Evolutionary conservation across 805 yeast genomes (phyloP).

Genomic region (Starmerella sirachaensis): DNA sequence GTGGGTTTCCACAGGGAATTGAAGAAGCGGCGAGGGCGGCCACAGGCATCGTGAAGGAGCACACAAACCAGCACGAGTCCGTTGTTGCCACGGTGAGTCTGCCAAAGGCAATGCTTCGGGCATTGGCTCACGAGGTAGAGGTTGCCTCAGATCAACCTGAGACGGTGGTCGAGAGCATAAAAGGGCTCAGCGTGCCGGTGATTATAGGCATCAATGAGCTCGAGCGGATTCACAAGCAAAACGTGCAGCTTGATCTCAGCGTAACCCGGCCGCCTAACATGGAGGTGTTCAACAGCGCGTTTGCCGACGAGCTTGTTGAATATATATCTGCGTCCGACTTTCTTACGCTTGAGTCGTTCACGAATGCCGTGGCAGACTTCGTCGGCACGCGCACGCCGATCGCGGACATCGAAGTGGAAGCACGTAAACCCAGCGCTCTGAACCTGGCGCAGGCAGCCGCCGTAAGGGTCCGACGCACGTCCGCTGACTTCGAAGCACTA

Average conservation of each 20-base stretch:
- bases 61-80: constrained; percentile 37
- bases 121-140: constrained; percentile 37
- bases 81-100: constrained; percentile 35
- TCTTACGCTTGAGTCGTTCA: constrained; percentile 89
- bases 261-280: constrained; percentile 33
- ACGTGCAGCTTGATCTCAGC: constrained; percentile 46
- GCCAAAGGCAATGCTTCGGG: constrained; percentile 48
- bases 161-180: constrained; percentile 10
- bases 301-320: constrained; percentile 29
- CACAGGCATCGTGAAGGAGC: constrained; percentile 33
- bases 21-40: constrained; percentile 38
- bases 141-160: constrained; percentile 23
- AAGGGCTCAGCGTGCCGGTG: constrained; percentile 47
- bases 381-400: constrained; percentile 35
- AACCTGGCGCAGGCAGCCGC: constrained; percentile 85
- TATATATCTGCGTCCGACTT: constrained; percentile 73
- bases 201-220: constrained; percentile 90
- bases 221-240: constrained; percentile 74
- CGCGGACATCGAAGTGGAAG: constrained; percentile 41
- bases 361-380: constrained; percentile 53
- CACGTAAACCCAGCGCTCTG: constrained; percentile 80
- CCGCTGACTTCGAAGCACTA: constrained; percentile 30
- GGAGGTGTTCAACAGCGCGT: constrained; percentile 16
- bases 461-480: constrained; percentile 49
- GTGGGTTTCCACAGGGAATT: constrained; percentile 31